Percentiles rank a stretch among this genome's conserved stretches.
Conservation (phyloP, 2,329 filamentous ascomycete species). For the Colletotrichum falcatum region DNA sequence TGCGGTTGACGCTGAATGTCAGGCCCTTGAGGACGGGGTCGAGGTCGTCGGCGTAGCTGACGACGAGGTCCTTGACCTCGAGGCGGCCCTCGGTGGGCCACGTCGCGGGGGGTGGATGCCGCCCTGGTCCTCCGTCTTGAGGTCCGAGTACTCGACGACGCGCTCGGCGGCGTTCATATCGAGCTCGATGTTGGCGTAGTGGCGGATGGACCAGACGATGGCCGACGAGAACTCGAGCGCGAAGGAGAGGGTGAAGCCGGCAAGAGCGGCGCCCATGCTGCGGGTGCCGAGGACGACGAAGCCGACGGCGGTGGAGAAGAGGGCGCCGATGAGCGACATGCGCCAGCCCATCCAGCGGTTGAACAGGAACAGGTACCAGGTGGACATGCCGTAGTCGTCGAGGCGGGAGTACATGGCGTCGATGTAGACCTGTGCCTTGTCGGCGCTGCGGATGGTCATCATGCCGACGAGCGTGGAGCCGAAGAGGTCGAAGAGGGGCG, state of each 20-base stretch:
- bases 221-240: conserved; percentile 75
- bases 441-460: conserved; percentile 80
- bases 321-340: conserved; percentile 75
- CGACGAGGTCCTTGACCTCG: conserved; percentile 78
- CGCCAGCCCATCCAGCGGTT: conserved; percentile 83
- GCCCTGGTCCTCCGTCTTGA: conserved; percentile 74
- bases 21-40: conserved; percentile 78
- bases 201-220: conserved; percentile 74
- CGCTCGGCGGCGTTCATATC: conserved; percentile 85
- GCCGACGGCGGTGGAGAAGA: conserved; percentile 76
- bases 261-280: conserved; percentile 74
- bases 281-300: conserved; percentile 71
- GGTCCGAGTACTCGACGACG: conserved; percentile 78
- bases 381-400: conserved; percentile 74
- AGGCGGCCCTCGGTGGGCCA: conserved; percentile 83
- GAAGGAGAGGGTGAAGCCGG: conserved; percentile 81
- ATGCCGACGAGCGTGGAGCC: conserved; percentile 79
- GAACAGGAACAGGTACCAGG: conserved; percentile 77
- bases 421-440: conserved; percentile 74
- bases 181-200: conserved; percentile 78
- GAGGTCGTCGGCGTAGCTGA: conserved; percentile 77
- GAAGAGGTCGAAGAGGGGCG: conserved; percentile 85
- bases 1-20: conserved; percentile 73
- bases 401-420: conserved; percentile 77
- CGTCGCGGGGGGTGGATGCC: conserved; percentile 73